Evolutionary conservation across 768 basidiomycete genomes (phyloP).

Genomic region (Dioszegia crocea): DNA sequence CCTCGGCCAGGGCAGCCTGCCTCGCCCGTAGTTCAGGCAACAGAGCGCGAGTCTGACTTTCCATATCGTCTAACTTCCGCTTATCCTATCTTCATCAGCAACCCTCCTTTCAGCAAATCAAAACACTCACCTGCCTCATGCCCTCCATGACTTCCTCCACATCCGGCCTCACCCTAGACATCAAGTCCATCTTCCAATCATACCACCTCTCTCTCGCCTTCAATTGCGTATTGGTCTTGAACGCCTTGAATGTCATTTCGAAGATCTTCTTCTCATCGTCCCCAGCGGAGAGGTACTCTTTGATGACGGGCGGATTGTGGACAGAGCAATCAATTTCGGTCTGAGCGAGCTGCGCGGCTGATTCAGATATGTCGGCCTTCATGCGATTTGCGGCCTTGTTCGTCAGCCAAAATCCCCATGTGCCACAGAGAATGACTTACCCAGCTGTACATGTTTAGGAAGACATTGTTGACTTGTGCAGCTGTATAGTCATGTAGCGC

Average conservation of each 20-base stretch:
- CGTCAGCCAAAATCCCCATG: too few species aligned
- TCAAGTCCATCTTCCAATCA: slow-evolving; percentile 45
- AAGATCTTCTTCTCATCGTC: slow-evolving; percentile 50
- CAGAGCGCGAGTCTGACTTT: slow-evolving; percentile 15
- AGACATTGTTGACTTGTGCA: slow-evolving; percentile 35
- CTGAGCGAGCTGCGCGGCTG: slow-evolving; percentile 14
- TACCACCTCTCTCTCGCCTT: slow-evolving; percentile 47
- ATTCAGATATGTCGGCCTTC: slow-evolving; percentile 35
- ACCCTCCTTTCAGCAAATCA: background rate
- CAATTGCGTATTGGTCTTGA: slow-evolving; percentile 48
- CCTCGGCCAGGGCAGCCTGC: slow-evolving; percentile 35
- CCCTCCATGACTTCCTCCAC: slow-evolving; percentile 55
- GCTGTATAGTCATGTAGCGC: slow-evolving; percentile 43
- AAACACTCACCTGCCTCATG: slow-evolving; percentile 51
- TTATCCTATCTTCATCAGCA: background rate
- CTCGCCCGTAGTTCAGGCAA: slow-evolving; percentile 40
- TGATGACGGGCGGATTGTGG: slow-evolving; percentile 45
- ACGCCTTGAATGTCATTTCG: slow-evolving; percentile 42
- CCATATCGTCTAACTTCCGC: slow-evolving; percentile 25
- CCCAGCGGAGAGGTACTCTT: slow-evolving; percentile 46
- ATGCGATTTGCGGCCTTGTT: slow-evolving; percentile 43
- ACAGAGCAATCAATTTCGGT: slow-evolving; percentile 19
- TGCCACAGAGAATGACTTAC: too few species aligned
- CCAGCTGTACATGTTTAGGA: slow-evolving; percentile 48
- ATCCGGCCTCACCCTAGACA: slow-evolving; percentile 57